phyloP scores from a whole-genome alignment of 2,329 filamentous ascomycete genomes.

The Pseudofabraea citricarpa region DNA sequence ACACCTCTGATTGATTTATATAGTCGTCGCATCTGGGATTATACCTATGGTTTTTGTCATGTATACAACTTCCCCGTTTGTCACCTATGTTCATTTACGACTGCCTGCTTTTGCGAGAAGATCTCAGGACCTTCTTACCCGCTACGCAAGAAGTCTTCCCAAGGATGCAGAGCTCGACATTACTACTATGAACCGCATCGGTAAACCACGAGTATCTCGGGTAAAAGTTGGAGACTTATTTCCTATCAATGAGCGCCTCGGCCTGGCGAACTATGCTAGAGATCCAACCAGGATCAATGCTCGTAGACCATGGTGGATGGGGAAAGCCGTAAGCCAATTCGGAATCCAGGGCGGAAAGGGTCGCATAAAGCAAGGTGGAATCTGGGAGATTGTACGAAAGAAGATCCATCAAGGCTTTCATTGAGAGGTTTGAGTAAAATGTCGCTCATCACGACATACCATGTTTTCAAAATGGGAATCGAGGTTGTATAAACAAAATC shows the following conservation, averaged over 20 bases:
- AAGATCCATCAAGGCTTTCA: background rate
- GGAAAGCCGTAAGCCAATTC: constrained; percentile 20
- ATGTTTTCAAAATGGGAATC: no score
- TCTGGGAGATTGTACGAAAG: constrained; percentile 23
- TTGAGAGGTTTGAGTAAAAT: no score
- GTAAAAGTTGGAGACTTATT: constrained; percentile 22
- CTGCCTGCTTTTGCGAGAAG: constrained; percentile 61
- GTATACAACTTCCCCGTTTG: constrained; percentile 64
- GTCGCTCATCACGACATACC: no score
- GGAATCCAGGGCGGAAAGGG: constrained; percentile 22
- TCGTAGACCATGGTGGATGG: constrained; percentile 24
- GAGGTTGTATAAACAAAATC: no score
- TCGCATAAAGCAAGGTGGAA: constrained; percentile 14
- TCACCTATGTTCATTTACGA: constrained; percentile 65
- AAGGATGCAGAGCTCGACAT: constrained; percentile 32
- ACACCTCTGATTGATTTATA: constrained; percentile 6
- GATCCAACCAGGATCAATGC: constrained; percentile 18
- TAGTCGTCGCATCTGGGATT: constrained; percentile 53
- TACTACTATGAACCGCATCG: constrained; percentile 34
- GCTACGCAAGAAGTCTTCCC: constrained; percentile 45
- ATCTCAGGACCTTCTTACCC: constrained; percentile 50
- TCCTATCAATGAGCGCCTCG: constrained; percentile 20
- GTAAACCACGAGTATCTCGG: constrained; percentile 28
- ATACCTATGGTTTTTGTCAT: constrained; percentile 61
- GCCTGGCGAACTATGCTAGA: constrained; percentile 25